Evolutionary conservation across 306 rosid species (phyloP), one percentile per base, ranked within the genome.

Genomic region (Macrotyloma uniflorum): DNA sequence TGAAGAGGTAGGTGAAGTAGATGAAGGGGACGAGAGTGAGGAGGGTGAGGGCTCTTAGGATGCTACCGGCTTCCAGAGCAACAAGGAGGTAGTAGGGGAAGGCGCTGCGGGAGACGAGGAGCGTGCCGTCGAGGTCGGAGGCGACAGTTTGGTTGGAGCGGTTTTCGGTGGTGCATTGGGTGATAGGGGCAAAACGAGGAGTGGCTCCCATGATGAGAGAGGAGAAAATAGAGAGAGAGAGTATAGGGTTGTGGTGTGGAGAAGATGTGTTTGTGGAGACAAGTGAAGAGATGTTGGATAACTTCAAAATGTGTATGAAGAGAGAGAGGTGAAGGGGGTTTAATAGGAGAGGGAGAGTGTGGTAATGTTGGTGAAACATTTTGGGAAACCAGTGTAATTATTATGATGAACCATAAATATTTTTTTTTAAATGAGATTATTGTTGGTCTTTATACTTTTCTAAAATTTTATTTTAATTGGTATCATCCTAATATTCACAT

Each of bases 11-110:
- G 2, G 89, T 84, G 74, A 89, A 72, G 24, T 88, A 88, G 0
- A 92, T 86, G 3, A 90, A 88, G 1, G 97, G 98, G 9, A 85
- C 86, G 0, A 93, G 78, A 0, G 73, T 26, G 0, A 94, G 82
- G 13, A 94, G 93, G 2, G 87, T 0, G 2, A 94, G 80, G 4
- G 85, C 98, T 30, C 98, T 81, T 0, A 92, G 33, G 64, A 92
- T 47, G 77, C 88, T 89, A 0, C 98, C 98, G 4, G 97, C 97
- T 79, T 94, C 97, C 0, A 92, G 75, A 5, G 97, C 98, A 0
- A 94, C 54, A 13, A 94, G 98, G 90, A 94, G 77, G 91, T 81
- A 94, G 74, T 94, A 94, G 0, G 98, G 98, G 36, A 94, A 94
- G 5, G 97, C 97, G 19, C 81, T 90, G 0, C 85, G 78, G 0